Evolutionary conservation across 2,329 filamentous ascomycete species (phyloP).

Genomic region (Talaromyces albobiverticillius): DNA sequence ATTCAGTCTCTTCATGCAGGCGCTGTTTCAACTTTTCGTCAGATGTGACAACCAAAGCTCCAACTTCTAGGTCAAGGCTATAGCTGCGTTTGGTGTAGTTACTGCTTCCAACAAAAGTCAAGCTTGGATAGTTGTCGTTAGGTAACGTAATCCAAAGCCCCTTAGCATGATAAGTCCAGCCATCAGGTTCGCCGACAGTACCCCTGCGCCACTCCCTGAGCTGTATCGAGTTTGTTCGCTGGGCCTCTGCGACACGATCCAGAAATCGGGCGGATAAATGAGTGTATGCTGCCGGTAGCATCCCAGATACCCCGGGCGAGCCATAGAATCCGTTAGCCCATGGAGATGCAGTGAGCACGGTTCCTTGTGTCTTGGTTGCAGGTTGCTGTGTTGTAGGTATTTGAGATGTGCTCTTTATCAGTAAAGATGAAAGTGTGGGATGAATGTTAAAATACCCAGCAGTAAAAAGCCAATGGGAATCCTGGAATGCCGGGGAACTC

Average conservation of each 20-base stretch:
- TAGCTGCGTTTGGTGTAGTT: conserved; percentile 97
- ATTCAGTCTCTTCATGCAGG: conserved; percentile 75
- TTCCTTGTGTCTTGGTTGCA: conserved; percentile 55
- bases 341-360: conserved; percentile 87
- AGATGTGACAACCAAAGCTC: conserved; percentile 78
- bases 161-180: conserved; percentile 98
- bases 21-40: conserved; percentile 69
- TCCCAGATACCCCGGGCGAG: conserved; percentile 80
- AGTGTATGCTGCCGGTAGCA: conserved; percentile 89
- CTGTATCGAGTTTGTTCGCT: conserved; percentile 58
- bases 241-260: conserved; percentile 54
- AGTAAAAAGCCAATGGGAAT: conserved; percentile 89
- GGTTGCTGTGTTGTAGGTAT: conserved; percentile 20
- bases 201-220: conserved; percentile 88
- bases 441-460: conserved; percentile 99
- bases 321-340: conserved; percentile 94
- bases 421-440: conserved; percentile 72
- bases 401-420: conserved; percentile 66
- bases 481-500: conserved; percentile 56
- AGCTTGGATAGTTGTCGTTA: conserved; percentile 62
- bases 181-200: conserved; percentile 72
- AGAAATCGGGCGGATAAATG: conserved; percentile 82
- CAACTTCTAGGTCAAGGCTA: conserved; percentile 84
- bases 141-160: conserved; percentile 78
- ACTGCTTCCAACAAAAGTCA: conserved; percentile 84